Conservation (phyloP, 2,329 filamentous ascomycete genomes). For the Davidsoniella australis region DNA sequence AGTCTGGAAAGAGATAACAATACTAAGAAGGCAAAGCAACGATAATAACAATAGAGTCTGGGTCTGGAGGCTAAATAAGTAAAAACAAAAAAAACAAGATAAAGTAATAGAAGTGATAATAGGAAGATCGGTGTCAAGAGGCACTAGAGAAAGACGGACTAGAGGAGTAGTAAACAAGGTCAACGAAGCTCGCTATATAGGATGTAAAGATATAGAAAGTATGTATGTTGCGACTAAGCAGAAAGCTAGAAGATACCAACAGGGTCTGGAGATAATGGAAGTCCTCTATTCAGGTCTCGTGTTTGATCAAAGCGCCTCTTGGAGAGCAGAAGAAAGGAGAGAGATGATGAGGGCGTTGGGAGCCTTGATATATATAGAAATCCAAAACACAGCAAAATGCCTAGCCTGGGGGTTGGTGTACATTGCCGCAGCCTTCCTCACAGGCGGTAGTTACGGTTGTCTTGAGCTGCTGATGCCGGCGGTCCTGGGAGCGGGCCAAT, state of each 20-base stretch:
- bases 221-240: no score
- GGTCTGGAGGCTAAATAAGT: not conserved
- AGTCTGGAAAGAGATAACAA: not conserved
- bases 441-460: no score
- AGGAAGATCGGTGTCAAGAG: constrained; percentile 1
- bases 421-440: not conserved
- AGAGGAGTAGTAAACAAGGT: not conserved
- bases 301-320: constrained; percentile 5
- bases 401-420: not conserved
- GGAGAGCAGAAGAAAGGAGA: not conserved
- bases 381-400: not conserved
- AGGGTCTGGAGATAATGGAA: not conserved
- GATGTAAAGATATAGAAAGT: no score
- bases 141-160: not conserved
- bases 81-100: no score
- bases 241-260: constrained; percentile 2
- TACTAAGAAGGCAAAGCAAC: not conserved
- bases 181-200: no score
- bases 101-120: not conserved
- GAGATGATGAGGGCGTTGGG: not conserved
- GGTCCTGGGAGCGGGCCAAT: not conserved
- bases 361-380: constrained; percentile 5
- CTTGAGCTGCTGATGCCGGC: not conserved
- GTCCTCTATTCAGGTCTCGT: not conserved
- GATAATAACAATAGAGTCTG: not conserved